These are phyloP conservation scores for Cylindricascospora bacillispora DNA, from an alignment of 1,139 yeast genomes.

Conservation along the genomic window DNA sequence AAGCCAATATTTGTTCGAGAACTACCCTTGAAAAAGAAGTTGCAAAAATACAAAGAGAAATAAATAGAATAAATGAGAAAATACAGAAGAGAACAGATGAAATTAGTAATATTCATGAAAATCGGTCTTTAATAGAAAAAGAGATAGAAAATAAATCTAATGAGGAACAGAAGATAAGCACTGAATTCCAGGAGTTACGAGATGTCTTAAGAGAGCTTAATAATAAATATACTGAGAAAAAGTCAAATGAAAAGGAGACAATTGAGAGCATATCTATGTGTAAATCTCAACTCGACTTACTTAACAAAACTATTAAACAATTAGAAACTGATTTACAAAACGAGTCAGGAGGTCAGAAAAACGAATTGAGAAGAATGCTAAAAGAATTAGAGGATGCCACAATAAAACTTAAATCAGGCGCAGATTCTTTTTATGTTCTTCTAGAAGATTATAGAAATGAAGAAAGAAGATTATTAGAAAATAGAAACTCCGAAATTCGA, in stretches of 20 bases:
- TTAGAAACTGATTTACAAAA: slow-evolving; percentile 24
- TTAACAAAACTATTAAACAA: slow-evolving; percentile 31
- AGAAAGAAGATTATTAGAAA: slow-evolving; percentile 7
- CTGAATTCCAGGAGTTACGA: slow-evolving; percentile 15
- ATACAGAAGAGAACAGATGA: slow-evolving; percentile 1
- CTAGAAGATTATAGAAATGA: too few relatives aligned
- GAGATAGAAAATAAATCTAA: slow-evolving; percentile 12
- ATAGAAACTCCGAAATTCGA: slow-evolving; percentile 8
- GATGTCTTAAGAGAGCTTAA: slow-evolving; percentile 13
- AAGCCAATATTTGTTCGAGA: slow-evolving; percentile 18
- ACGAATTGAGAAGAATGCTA: slow-evolving; percentile 13
- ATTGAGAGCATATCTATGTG: slow-evolving; percentile 24
- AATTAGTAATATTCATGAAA: slow-evolving; percentile 14
- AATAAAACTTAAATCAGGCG: too few relatives aligned
- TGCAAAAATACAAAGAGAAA: slow-evolving; percentile 13
- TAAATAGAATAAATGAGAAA: slow-evolving; percentile 13
- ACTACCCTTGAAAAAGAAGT: slow-evolving; percentile 19
- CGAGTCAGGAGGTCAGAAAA: slow-evolving; percentile 23
- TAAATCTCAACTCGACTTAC: slow-evolving; percentile 25
- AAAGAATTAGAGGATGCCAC: slow-evolving; percentile 7
- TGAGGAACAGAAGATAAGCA: slow-evolving; percentile 19
- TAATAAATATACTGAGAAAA: slow-evolving; percentile 12
- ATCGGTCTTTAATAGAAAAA: too few relatives aligned
- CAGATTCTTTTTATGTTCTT: too few relatives aligned
- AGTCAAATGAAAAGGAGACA: slow-evolving; percentile 20